Conservation (phyloP, 805 yeast genomes). For the Metschnikowia hibisci region DNA sequence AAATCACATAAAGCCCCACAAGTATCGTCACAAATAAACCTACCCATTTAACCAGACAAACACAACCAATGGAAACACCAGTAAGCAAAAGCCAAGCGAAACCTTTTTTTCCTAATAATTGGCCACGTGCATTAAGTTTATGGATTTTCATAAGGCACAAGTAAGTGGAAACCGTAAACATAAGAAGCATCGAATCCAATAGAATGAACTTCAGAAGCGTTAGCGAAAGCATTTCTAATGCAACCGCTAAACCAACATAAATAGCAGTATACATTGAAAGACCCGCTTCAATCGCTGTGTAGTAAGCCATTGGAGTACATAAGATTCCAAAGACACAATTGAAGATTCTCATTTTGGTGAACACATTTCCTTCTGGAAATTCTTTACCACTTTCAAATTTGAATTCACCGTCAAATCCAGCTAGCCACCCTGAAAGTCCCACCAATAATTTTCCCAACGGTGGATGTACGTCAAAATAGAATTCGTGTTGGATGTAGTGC, state of each 20-base stretch:
- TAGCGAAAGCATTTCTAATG: conserved; percentile 65
- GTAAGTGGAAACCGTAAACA: conserved; percentile 56
- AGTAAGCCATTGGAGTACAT: conserved; percentile 84
- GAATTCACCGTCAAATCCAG: conserved; percentile 85
- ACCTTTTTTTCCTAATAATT: conserved; percentile 41
- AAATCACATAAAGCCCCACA: conserved; percentile 55
- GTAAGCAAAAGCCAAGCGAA: conserved; percentile 54
- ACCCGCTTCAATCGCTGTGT: conserved; percentile 49
- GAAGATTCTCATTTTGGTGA: conserved; percentile 80
- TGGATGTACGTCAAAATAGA: conserved; percentile 85
- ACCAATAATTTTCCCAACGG: conserved; percentile 80
- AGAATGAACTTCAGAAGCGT: conserved; percentile 71
- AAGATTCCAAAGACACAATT: conserved; percentile 80
- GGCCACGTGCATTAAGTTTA: conserved; percentile 33
- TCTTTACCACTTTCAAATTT: conserved; percentile 77
- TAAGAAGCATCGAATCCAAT: conserved; percentile 70
- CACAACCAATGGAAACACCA: conserved; percentile 75
- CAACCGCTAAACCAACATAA: conserved; percentile 58
- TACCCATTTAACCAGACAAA: conserved; percentile 83
- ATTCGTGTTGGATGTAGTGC: conserved; percentile 71
- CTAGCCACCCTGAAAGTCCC: conserved; percentile 72
- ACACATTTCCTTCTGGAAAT: conserved; percentile 77
- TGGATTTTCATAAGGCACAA: conserved; percentile 46
- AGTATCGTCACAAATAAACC: conserved; percentile 65
- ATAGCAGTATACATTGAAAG: conserved; percentile 41